Conservation (phyloP, 2,329 filamentous ascomycete genomes). For the Hymenoscyphus salicellus region DNA sequence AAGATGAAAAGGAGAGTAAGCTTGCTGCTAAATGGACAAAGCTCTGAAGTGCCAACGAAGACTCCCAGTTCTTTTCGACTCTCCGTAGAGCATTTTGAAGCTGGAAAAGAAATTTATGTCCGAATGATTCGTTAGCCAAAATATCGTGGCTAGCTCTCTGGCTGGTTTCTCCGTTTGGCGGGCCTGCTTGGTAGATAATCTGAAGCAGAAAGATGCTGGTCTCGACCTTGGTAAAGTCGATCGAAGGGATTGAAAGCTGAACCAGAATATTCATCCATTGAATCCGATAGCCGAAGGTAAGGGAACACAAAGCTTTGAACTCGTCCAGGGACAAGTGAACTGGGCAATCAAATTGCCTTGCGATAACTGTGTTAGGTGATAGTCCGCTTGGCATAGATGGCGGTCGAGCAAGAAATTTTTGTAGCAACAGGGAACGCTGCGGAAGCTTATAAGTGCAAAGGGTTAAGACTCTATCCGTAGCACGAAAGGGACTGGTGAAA, state of each 20-base stretch:
- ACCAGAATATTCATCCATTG: constrained; percentile 56
- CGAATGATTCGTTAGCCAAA: constrained; percentile 37
- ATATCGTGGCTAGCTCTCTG: constrained; percentile 38
- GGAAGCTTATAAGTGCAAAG: constrained; percentile 5
- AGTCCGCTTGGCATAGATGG: neutral
- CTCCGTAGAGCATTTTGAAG: constrained; percentile 35
- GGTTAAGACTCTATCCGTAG: neutral
- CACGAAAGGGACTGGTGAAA: constrained; percentile 7
- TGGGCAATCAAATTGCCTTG: constrained; percentile 48
- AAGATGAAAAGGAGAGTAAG: neutral
- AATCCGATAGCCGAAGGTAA: constrained; percentile 49
- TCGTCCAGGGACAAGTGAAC: constrained; percentile 49
- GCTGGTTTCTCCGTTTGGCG: constrained; percentile 19
- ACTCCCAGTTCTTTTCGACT: constrained; percentile 52
- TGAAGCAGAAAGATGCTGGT: constrained; percentile 49
- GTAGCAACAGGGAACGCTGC: constrained; percentile 6
- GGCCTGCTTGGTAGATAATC: constrained; percentile 47
- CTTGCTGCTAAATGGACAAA: constrained; percentile 39
- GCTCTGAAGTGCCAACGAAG: constrained; percentile 40
- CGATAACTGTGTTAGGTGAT: constrained; percentile 41
- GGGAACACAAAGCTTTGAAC: constrained; percentile 48
- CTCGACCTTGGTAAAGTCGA: constrained; percentile 52
- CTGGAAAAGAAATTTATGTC: constrained; percentile 33
- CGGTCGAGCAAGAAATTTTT: constrained; percentile 7
- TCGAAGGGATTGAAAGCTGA: constrained; percentile 45